Base-by-base conservation (phyloP, 2,329 filamentous ascomycete genomes). In the Xylariales sp. region DNA sequence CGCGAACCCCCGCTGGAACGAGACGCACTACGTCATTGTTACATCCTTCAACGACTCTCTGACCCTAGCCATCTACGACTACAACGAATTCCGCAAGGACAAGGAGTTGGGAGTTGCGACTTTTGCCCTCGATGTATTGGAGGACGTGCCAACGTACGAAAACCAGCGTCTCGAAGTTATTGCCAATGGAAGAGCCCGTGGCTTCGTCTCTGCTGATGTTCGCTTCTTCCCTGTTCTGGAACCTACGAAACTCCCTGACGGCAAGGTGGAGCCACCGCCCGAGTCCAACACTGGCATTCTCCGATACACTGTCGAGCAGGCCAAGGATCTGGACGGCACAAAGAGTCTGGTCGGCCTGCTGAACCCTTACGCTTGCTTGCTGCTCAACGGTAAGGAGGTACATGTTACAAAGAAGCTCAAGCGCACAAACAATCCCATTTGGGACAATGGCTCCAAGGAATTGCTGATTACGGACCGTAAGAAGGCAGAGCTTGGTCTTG, bases 361-460 rank as follows among this genome's bases (percentile, higher is more conserved):
- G 32, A 97, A 89, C 62, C 93, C 93, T 2, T 98, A 97, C 50
- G 90, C 88, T 8, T 74, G 82, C 21, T 74, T 98, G 35, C 74
- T 96, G 30, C 78, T 98, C 50, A 98, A 98, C 53, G 86, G 88
- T 46, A 95, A 93, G 63, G 85, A 94, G 57, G 76, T 97, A 5
- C 89, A 95, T 53, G 75, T 81, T 40, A 95, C 90, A 37, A 88
- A 89, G 65, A 94, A 90, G 62, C 76, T 96, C 53, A 98, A 97
- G 75, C 84, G 91, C 44, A 97, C 89, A 43, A 98, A 98, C 66
- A 93, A 95, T 53, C 93, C 93, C 6, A 90, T 98, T 53, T 98
- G 90, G 83, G 84, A 91, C 38, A 85, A 97, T 56, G 87, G 87
- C 6, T 85, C 82, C 50, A 95, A 95, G 65, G 93, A 98, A 57